Percentiles rank a stretch among this genome's conserved stretches.
These are phyloP conservation scores for Fragaria iinumae DNA, from an alignment of 306 rosid genomes.

Conservation along the genomic window DNA sequence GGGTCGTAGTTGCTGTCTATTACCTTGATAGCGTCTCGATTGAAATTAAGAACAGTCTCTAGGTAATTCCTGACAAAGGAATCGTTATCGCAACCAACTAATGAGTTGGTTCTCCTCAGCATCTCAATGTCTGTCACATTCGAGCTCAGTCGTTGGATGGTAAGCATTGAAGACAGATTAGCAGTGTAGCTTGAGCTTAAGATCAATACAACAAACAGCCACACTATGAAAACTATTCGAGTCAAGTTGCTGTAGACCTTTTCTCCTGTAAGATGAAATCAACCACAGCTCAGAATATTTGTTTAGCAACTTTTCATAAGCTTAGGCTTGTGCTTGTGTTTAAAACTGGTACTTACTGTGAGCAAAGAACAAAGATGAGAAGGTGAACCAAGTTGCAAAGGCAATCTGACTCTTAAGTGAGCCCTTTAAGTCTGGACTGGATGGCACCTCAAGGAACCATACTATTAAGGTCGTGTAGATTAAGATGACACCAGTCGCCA, in stretches of 20 bases:
- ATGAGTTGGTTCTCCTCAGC: slow-evolving; percentile 40
- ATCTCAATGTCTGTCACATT: slow-evolving; percentile 35
- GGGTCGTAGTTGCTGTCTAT: slow-evolving; percentile 21
- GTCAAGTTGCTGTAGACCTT: slow-evolving; percentile 44
- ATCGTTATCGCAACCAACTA: slow-evolving; percentile 46
- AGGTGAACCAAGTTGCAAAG: slow-evolving; percentile 56
- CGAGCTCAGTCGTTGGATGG: slow-evolving; percentile 33
- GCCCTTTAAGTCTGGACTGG: slow-evolving; percentile 53
- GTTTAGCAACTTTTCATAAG: neutral
- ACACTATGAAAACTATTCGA: slow-evolving; percentile 38
- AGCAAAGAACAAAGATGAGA: slow-evolving; percentile 68
- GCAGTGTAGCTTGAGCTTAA: slow-evolving; percentile 71
- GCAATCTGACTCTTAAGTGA: slow-evolving; percentile 42
- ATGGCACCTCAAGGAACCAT: slow-evolving; percentile 51
- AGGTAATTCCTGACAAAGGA: slow-evolving; percentile 51
- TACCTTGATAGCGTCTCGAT: slow-evolving; percentile 20
- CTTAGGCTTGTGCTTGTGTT: neutral
- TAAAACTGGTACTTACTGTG: slow-evolving; percentile 47
- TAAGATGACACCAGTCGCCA: slow-evolving; percentile 31
- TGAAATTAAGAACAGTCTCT: slow-evolving; percentile 33
- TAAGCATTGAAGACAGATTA: slow-evolving; percentile 64
- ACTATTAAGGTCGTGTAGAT: slow-evolving; percentile 51
- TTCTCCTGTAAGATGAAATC: slow-evolving; percentile 38
- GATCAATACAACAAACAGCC: slow-evolving; percentile 58
- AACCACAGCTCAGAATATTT: neutral